Evolutionary conservation across 495 filamentous ascomycete species (phyloP).

Genomic region (Hypoxylon cercidicola): DNA sequence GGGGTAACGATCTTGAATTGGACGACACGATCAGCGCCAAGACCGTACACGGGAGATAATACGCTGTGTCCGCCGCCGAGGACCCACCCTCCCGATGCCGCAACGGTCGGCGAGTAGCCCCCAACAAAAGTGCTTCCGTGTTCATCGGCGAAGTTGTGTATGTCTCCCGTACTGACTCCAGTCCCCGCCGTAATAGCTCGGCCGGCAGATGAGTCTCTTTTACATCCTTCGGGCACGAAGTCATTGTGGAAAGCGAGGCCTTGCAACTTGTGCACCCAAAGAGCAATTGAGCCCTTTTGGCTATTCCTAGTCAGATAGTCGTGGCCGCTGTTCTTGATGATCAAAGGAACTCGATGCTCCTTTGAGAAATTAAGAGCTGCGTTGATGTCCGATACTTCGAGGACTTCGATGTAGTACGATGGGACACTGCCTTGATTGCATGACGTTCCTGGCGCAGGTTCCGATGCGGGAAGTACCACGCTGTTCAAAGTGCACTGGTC

Average conservation of each 20-base stretch:
- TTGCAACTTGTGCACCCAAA: constrained; percentile 73
- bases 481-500: constrained; percentile 54
- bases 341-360: constrained; percentile 45
- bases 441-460: constrained; percentile 34
- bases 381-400: constrained; percentile 47
- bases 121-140: constrained; percentile 51
- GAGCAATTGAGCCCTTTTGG: constrained; percentile 63
- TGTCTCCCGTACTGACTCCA: constrained; percentile 52
- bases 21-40: constrained; percentile 71
- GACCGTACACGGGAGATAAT: constrained; percentile 65
- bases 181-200: constrained; percentile 53
- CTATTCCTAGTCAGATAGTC: constrained; percentile 54
- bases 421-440: constrained; percentile 43
- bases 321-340: constrained; percentile 53
- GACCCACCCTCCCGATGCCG: constrained; percentile 66
- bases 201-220: constrained; percentile 43
- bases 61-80: constrained; percentile 70
- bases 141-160: constrained; percentile 46
- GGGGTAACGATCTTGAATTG: constrained; percentile 71
- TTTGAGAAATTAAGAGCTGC: constrained; percentile 59
- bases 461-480: constrained; percentile 34
- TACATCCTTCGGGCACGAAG: constrained; percentile 46
- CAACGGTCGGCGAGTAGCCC: constrained; percentile 57
- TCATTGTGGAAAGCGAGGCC: constrained; percentile 49
- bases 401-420: constrained; percentile 64